Evolutionary conservation across 768 basidiomycete genomes (phyloP).

Genomic region (Mycena sanguinolenta): DNA sequence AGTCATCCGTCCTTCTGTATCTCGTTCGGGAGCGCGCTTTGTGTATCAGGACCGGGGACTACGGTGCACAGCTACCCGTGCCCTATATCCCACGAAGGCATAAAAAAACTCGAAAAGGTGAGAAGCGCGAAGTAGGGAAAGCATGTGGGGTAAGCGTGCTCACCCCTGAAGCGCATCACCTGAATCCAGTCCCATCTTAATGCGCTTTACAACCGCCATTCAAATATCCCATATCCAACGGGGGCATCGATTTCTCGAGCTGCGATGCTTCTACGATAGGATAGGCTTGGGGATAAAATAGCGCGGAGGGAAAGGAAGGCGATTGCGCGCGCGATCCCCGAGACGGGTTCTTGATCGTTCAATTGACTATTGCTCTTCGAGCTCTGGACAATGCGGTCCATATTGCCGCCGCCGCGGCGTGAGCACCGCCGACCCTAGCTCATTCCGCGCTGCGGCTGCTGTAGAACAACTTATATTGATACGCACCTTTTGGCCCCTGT

Average conservation of each 20-base stretch:
- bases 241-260: neutral
- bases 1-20: neutral
- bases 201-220: neutral
- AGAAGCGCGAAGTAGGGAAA: neutral
- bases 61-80: neutral
- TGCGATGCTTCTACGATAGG: conserved; percentile 2
- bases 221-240: neutral
- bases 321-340: neutral
- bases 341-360: neutral
- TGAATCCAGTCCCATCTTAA: neutral
- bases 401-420: neutral
- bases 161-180: neutral
- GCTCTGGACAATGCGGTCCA: neutral
- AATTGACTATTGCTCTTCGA: neutral
- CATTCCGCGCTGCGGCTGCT: neutral
- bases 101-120: neutral
- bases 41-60: conserved; percentile 1
- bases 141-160: neutral
- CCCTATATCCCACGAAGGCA: neutral
- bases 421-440: neutral
- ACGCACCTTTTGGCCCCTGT: neutral
- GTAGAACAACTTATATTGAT: neutral
- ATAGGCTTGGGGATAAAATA: neutral
- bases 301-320: too few relatives aligned
- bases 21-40: neutral